These are phyloP conservation scores for Fomitopsis betulina DNA, from an alignment of 1,284 basidiomycete species.

Conservation along the genomic window DNA sequence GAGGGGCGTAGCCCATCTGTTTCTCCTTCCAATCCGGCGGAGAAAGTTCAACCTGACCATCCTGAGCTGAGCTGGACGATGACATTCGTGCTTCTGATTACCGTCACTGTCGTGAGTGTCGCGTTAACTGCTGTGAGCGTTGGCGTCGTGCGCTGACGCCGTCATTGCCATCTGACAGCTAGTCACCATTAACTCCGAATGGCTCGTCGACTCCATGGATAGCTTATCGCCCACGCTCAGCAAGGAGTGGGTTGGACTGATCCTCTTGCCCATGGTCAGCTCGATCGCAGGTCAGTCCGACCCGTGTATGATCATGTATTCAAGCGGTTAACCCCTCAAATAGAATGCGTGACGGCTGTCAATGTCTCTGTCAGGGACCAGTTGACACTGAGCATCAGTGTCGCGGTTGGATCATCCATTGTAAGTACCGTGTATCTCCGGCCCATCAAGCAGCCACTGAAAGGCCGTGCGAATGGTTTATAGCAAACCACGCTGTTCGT, in stretches of 20 bases:
- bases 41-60: slow-evolving; percentile 24
- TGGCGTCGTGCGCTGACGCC: not conserved
- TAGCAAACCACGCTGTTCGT: slow-evolving; percentile 90
- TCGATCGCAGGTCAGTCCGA: slow-evolving; percentile 63
- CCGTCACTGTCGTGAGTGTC: slow-evolving; percentile 60
- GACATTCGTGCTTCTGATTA: slow-evolving; percentile 50
- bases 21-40: not conserved
- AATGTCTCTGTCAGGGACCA: slow-evolving; percentile 80
- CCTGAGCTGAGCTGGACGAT: slow-evolving; percentile 60
- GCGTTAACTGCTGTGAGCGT: not conserved
- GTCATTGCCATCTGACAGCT: slow-evolving; percentile 31
- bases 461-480: not conserved
- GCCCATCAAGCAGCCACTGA: not conserved
- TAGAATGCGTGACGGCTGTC: slow-evolving; percentile 73
- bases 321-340: not conserved
- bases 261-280: slow-evolving; percentile 83
- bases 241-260: slow-evolving; percentile 81
- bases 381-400: slow-evolving; percentile 69
- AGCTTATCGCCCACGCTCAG: slow-evolving; percentile 56
- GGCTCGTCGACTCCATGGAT: slow-evolving; percentile 76
- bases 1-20: not conserved
- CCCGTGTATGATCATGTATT: slow-evolving; percentile 2
- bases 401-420: slow-evolving; percentile 88
- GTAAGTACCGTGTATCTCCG: slow-evolving; percentile 38
- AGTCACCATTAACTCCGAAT: slow-evolving; percentile 76